Evolutionary conservation across 1,284 basidiomycete species (phyloP), one percentile per base, ranked within the genome.

Genomic region (Cryptococcus sp.): DNA sequence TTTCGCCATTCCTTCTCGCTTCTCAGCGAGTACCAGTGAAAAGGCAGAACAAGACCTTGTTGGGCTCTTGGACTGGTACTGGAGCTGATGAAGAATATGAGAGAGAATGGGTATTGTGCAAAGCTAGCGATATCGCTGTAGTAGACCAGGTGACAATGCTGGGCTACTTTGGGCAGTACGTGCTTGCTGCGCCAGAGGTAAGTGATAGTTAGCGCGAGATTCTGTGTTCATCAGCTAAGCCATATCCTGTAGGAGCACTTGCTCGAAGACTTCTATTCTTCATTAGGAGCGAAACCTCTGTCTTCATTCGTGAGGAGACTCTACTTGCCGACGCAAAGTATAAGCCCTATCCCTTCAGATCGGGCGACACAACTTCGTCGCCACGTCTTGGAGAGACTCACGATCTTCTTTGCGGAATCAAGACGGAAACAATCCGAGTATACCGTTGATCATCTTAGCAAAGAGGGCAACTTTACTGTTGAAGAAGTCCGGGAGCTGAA

Each of bases 181-280:
- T 95, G 16, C 92, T 89, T 0, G 92, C 91, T 4, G 94, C 93
- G 0, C 93, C 94, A 69, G 94, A 98, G 72, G 93, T 95, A 66
- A 80, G 89, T 23, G 78, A 93, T 34, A 34, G 3, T 34, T 34
- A 7, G 10, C 10, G 29, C 29, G 29, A 10, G 3, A 4, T 34
- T 34, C 4, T 29, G 26, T 29, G 26, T 29, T 29, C 26, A 4
- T 29, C 26, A 10, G 29, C 29, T 34, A 13, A 34, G 3, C 2
- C 29, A 10, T 10, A 10, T 34, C 29, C 2, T 34, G n/a, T 46
- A 74, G 68, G 76, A 77, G 57, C 64, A 68, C 16, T 57, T 76
- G 6, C 65, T 78, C 20, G 75, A 77, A 51, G 65, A 67, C 2
- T 77, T 79, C 60, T 81, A 81, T 63, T 59, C 57, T 5, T 66